Evolutionary conservation across 331 rosid genomes (phyloP), one percentile per base, ranked within the genome.

Genomic region (Phaseolus coccineus): DNA sequence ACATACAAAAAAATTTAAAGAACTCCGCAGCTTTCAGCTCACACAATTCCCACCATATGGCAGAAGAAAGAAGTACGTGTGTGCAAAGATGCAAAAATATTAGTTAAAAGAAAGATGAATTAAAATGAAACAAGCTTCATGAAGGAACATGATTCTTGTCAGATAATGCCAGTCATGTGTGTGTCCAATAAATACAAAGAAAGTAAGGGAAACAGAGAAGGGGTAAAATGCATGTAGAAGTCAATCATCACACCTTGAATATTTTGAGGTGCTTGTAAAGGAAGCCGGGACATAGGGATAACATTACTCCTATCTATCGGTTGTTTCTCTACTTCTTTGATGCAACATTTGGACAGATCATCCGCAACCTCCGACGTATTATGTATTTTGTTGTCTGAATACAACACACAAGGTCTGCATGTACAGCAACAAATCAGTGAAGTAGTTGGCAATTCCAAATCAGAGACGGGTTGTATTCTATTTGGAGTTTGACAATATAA

Each of bases 241-340:
- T 59, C 19, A 42, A 56, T 82, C 39, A 63, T 59, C 80, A 64
- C 51, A 94, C 99, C 97, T 91, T 90, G 97, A 85, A 89, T 89
- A 82, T 85, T 83, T 81, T 89, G 97, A 81, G 99, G 93, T 79
- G 86, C 85, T 82, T 90, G 97, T 57, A 88, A 65, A 19, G 98
- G 98, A 84, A 87, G 85, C 90, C 90, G 85, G 3, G 93, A 40
- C 61, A 79, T 51, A 14, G 96, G 89, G 76, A 87, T 63, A 80
- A 87, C 94, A 53, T 83, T 73, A 81, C 81, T 88, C 87, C 97
- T 88, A 62, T 91, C 93, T 57, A 78, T 42, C 40, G 84, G 86
- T 50, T 91, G 92, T 87, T 86, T 91, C 88, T 91, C 91, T 76
- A 77, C 87, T 82, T 93, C 98, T 90, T 90, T 91, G 86, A 96